Conservation (phyloP, 2,329 filamentous ascomycete species). For the Nemania sp. region DNA sequence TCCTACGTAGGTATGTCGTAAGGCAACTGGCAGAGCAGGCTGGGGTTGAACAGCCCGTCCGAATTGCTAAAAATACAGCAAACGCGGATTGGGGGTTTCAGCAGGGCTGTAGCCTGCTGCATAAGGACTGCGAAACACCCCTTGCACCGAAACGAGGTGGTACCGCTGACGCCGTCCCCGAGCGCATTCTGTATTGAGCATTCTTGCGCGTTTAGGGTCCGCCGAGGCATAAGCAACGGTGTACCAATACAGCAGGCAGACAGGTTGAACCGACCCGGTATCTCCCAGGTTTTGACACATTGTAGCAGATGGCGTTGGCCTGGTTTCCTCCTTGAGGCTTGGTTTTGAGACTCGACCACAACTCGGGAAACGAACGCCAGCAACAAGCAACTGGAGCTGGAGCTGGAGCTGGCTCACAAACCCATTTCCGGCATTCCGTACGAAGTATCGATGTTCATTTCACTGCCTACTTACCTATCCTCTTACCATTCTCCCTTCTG, state of each 20-base stretch:
- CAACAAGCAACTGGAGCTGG: too few relatives aligned
- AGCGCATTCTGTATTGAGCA: neutral
- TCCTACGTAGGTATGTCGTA: too few relatives aligned
- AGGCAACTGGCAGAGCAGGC: too few relatives aligned
- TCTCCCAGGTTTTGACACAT: too few relatives aligned
- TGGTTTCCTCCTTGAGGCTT: conserved; percentile 17
- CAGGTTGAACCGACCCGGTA: too few relatives aligned
- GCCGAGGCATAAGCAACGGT: neutral
- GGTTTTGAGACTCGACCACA: conserved; percentile 3
- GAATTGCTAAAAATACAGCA: conserved; percentile 13
- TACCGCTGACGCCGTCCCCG: conserved; percentile 7
- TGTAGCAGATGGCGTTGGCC: neutral
- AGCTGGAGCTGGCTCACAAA: neutral
- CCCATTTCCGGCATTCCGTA: neutral
- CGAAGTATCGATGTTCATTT: too few relatives aligned
- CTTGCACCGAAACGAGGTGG: neutral
- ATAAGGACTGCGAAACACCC: conserved; percentile 17
- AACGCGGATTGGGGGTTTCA: neutral
- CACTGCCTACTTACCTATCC: too few relatives aligned
- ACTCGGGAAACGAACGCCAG: conserved; percentile 2
- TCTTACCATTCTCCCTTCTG: neutral
- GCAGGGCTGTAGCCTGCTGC: conserved; percentile 7
- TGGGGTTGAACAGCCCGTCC: neutral
- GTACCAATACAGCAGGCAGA: neutral
- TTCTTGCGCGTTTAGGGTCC: neutral